Conservation (phyloP, 1,139 yeast species). For the Suhomyces wounanorum region DNA sequence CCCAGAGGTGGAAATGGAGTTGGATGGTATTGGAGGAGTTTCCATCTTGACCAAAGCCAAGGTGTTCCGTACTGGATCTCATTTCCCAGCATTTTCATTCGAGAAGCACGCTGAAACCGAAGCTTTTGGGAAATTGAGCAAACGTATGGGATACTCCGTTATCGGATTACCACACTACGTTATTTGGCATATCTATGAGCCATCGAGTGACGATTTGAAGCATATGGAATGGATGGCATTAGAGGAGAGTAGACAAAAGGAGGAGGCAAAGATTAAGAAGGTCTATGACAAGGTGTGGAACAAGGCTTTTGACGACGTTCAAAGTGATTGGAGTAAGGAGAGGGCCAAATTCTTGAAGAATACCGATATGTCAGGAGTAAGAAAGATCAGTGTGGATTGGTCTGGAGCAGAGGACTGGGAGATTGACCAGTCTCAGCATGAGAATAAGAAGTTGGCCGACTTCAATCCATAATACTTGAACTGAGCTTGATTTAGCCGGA, state of each 20-base stretch:
- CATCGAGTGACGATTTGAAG: conserved; percentile 80
- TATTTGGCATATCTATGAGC: conserved; percentile 92
- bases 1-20: conserved; percentile 81
- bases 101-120: conserved; percentile 93
- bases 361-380: conserved; percentile 58
- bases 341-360: conserved; percentile 67
- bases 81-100: conserved; percentile 88
- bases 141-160: conserved; percentile 78
- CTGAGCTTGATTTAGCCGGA: neutral
- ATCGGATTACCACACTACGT: conserved; percentile 88
- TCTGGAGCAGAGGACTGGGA: conserved; percentile 55
- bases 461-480: conserved; percentile 35
- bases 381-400: conserved; percentile 66
- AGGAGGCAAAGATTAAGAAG: conserved; percentile 65
- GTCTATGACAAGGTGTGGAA: conserved; percentile 77
- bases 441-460: conserved; percentile 41
- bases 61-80: conserved; percentile 79
- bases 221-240: conserved; percentile 98
- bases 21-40: conserved; percentile 92
- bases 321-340: conserved; percentile 67
- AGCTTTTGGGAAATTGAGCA: conserved; percentile 85
- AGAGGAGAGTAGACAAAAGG: conserved; percentile 75
- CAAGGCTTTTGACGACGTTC: conserved; percentile 74
- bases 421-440: conserved; percentile 30
- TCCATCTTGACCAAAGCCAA: conserved; percentile 78